Evolutionary conservation across 2,329 filamentous ascomycete species (phyloP).

Genomic region (Claviceps pazoutovae): DNA sequence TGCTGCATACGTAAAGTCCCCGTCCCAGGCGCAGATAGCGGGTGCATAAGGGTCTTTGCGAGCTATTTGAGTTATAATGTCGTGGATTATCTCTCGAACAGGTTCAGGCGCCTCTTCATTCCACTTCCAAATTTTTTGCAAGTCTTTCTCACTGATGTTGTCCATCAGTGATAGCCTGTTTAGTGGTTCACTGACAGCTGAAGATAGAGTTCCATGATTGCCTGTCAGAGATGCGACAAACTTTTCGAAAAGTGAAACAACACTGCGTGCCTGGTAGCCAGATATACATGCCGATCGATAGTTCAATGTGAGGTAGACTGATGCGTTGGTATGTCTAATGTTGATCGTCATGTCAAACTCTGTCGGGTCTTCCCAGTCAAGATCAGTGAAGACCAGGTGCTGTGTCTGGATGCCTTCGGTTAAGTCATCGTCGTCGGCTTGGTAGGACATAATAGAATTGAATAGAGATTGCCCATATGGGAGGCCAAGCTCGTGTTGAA

Average conservation of each 20-base stretch:
- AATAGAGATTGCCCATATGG: slow-evolving; percentile 13
- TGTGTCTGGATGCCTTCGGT: neutral
- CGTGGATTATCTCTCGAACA: neutral
- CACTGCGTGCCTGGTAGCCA: neutral
- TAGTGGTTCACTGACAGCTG: neutral
- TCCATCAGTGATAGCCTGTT: neutral
- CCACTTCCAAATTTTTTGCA: slow-evolving; percentile 1
- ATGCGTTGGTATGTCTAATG: neutral
- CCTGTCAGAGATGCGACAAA: neutral
- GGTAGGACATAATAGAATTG: slow-evolving; percentile 20
- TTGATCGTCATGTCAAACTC: slow-evolving; percentile 16
- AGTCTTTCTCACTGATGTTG: neutral
- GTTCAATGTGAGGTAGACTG: neutral
- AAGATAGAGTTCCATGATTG: neutral
- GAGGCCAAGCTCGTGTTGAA: slow-evolving; percentile 22
- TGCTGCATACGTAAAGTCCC: slow-evolving; percentile 11
- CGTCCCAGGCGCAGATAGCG: slow-evolving; percentile 15
- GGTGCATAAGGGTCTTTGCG: neutral
- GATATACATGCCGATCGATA: slow-evolving; percentile 1
- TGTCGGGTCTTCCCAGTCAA: slow-evolving; percentile 11
- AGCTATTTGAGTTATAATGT: neutral
- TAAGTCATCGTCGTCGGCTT: slow-evolving; percentile 7
- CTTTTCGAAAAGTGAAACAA: slow-evolving; percentile 1
- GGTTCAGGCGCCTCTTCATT: neutral
- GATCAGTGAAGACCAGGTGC: slow-evolving; percentile 1